Conservation (phyloP, 371 early-diverging fungal species). For the Cokeromyces recurvatus region DNA sequence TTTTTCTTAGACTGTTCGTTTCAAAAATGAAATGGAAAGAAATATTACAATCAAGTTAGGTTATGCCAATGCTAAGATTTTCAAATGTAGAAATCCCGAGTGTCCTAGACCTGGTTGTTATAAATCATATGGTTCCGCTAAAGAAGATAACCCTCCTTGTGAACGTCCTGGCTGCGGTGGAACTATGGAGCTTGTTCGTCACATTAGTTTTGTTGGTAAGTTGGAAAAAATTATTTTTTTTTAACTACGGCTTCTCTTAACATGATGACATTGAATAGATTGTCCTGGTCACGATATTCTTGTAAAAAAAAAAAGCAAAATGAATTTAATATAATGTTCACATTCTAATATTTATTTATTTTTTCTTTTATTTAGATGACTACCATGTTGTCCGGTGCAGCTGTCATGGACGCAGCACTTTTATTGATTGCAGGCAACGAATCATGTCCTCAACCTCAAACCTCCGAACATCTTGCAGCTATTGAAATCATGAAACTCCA, state of each 20-base stretch:
- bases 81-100: conserved; percentile 89
- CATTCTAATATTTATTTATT: no score
- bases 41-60: conserved; percentile 99
- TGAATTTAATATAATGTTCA: background rate
- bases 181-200: conserved; percentile 86
- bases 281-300: conserved; percentile 99
- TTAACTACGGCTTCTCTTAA: background rate
- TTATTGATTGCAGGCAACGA: conserved; percentile 99
- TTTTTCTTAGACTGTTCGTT: conserved; percentile 98
- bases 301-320: conserved; percentile 8
- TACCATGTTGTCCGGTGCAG: conserved; percentile 99
- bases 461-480: conserved; percentile 99
- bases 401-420: conserved; percentile 99
- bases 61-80: conserved; percentile 99
- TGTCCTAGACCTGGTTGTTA: conserved; percentile 98
- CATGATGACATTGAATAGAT: conserved; percentile 48
- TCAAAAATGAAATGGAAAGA: conserved; percentile 99
- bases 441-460: conserved; percentile 99
- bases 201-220: conserved; percentile 94
- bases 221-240: background rate
- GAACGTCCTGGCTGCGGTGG: conserved; percentile 90
- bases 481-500: conserved; percentile 99
- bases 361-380: conserved; percentile 72
- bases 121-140: conserved; percentile 79
- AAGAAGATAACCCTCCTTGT: conserved; percentile 90